These are phyloP conservation scores for Zychaea mexicana DNA, from an alignment of 371 early-diverging fungal genomes.

Conservation along the genomic window DNA sequence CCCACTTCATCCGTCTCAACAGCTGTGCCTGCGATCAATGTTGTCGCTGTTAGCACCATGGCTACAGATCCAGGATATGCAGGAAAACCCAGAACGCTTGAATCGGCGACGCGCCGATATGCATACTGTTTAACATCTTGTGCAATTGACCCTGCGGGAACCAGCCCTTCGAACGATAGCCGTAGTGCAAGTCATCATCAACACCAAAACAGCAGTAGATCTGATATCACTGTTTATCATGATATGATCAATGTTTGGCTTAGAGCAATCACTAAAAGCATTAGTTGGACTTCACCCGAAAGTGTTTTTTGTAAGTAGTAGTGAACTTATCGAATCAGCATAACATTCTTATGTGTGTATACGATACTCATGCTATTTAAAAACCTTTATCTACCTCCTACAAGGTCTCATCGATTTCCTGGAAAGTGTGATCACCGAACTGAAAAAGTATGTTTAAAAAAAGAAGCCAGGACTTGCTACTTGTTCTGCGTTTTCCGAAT, in stretches of 20 bases:
- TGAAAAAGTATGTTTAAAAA: slow-evolving; percentile 10
- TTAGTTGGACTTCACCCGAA: slow-evolving; percentile 50
- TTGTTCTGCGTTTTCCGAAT: too few species aligned
- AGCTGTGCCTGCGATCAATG: not conserved
- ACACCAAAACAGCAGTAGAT: slow-evolving; percentile 13
- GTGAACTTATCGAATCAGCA: not conserved
- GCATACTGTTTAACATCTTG: slow-evolving; percentile 56
- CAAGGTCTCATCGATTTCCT: slow-evolving; percentile 14
- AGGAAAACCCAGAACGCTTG: slow-evolving; percentile 55
- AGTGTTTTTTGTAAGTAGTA: slow-evolving; percentile 51
- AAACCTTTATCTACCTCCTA: not conserved
- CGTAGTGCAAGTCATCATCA: not conserved
- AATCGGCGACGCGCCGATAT: slow-evolving; percentile 54
- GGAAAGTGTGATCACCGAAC: slow-evolving; percentile 9
- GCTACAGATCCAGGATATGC: not conserved
- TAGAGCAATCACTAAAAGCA: slow-evolving; percentile 49
- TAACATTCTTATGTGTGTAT: not conserved
- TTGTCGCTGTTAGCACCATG: not conserved
- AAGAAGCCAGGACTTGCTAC: too few species aligned
- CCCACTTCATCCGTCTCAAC: not conserved
- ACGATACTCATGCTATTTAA: not conserved
- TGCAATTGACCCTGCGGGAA: slow-evolving; percentile 15
- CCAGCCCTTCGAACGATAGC: not conserved
- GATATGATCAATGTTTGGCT: slow-evolving; percentile 62
- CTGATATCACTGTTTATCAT: slow-evolving; percentile 33